These are phyloP conservation scores for Hericium coralloides DNA, from an alignment of 768 basidiomycete species.

Conservation along the genomic window DNA sequence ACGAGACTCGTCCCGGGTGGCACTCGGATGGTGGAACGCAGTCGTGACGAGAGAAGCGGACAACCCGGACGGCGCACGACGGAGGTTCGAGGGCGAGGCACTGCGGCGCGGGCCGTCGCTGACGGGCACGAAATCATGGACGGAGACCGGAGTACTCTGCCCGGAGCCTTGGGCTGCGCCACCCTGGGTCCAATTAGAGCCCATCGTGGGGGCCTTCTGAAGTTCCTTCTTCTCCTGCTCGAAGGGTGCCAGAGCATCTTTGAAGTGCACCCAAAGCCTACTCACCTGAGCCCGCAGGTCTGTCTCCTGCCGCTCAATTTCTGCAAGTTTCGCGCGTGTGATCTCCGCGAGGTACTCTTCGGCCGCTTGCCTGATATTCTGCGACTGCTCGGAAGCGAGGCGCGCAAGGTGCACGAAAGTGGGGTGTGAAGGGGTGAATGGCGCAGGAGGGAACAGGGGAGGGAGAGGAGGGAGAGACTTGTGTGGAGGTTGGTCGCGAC, in stretches of 20 bases:
- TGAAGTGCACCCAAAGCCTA: slow-evolving; percentile 51
- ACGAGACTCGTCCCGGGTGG: not conserved
- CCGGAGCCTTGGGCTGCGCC: not conserved
- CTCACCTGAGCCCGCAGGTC: slow-evolving; percentile 51
- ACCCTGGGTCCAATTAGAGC: slow-evolving; percentile 1
- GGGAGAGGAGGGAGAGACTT: slow-evolving; percentile 40
- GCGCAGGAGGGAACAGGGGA: slow-evolving; percentile 64
- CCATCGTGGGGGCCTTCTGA: slow-evolving; percentile 1
- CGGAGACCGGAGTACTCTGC: slow-evolving; percentile 23
- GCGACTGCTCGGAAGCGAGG: slow-evolving; percentile 46
- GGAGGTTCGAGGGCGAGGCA: slow-evolving; percentile 27
- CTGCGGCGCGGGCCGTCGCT: slow-evolving; percentile 28
- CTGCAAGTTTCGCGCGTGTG: slow-evolving; percentile 42
- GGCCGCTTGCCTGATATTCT: slow-evolving; percentile 42
- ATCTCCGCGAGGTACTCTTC: slow-evolving; percentile 50
- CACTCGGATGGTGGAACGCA: slow-evolving; percentile 9
- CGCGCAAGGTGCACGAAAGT: slow-evolving; percentile 58
- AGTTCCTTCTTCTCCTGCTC: slow-evolving; percentile 29
- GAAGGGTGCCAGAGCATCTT: slow-evolving; percentile 34
- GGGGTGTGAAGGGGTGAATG: slow-evolving; percentile 68
- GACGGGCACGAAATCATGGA: slow-evolving; percentile 52
- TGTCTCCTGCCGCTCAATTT: slow-evolving; percentile 47
- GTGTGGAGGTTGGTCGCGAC: slow-evolving; percentile 1
- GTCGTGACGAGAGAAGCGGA: slow-evolving; percentile 62
- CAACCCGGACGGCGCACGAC: slow-evolving; percentile 44